These are phyloP conservation scores for Solanum hybrid DNA, from an alignment of 305 asterid genomes.

Conservation along the genomic window DNA sequence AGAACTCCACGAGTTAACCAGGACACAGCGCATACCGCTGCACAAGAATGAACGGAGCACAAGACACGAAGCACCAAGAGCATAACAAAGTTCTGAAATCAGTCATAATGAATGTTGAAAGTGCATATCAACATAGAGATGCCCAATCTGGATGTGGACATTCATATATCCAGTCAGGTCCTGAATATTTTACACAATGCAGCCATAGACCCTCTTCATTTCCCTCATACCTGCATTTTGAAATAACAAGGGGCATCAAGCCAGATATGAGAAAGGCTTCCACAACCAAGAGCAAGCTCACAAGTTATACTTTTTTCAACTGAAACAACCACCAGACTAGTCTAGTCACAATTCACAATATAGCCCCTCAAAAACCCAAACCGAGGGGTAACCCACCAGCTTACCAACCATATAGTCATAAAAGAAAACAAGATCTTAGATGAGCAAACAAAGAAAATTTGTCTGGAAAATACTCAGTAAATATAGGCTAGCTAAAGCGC, in stretches of 20 bases:
- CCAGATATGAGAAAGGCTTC: background rate
- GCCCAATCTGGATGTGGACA: conserved; percentile 89
- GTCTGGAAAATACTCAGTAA: background rate
- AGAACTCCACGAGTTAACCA: too few relatives aligned
- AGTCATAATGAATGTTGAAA: background rate
- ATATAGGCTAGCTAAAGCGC: background rate
- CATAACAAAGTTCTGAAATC: background rate
- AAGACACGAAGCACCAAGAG: background rate
- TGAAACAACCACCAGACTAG: background rate
- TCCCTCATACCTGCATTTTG: conserved; percentile 63
- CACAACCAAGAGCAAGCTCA: background rate
- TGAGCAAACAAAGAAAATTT: background rate
- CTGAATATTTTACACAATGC: conserved; percentile 78
- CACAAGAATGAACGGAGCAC: background rate
- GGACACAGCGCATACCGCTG: background rate
- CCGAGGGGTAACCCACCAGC: background rate
- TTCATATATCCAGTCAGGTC: conserved; percentile 86
- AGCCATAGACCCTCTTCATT: conserved; percentile 84
- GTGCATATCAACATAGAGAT: conserved; percentile 14
- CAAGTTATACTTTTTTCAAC: background rate
- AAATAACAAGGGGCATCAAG: background rate
- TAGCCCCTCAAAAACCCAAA: background rate
- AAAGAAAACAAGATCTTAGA: background rate
- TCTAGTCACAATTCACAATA: background rate
- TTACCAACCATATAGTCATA: background rate